These are phyloP conservation scores for Prunus fruticosa DNA, from an alignment of 306 rosid species.

Conservation along the genomic window DNA sequence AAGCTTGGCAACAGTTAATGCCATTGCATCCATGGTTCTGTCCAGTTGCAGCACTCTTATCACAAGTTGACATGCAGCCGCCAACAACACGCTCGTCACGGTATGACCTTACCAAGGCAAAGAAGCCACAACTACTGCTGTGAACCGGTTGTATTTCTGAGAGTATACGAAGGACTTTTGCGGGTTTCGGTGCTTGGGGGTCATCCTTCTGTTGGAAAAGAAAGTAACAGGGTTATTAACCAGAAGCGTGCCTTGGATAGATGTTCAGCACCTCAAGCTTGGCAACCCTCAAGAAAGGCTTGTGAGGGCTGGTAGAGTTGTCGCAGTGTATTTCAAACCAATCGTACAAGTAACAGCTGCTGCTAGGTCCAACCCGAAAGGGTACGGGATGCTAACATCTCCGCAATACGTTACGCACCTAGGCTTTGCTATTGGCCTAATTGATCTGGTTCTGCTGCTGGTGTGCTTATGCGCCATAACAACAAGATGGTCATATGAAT, in stretches of 20 bases:
- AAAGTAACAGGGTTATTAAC: constrained; percentile 22
- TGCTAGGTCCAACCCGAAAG: constrained; percentile 34
- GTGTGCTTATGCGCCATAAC: not conserved
- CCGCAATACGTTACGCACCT: constrained; percentile 17
- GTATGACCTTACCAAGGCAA: not conserved
- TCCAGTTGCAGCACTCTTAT: no score
- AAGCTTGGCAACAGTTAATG: constrained; percentile 1
- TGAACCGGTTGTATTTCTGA: not conserved
- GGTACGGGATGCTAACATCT: constrained; percentile 12
- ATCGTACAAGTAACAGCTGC: constrained; percentile 17
- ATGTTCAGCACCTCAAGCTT: constrained; percentile 6
- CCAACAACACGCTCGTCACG: no score
- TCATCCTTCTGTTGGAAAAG: not conserved
- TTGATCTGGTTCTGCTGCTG: not conserved
- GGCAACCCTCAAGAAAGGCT: constrained; percentile 7
- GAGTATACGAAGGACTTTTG: not conserved
- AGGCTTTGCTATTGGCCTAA: not conserved
- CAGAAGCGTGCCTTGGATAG: not conserved
- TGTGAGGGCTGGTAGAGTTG: not conserved
- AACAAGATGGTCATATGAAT: not conserved
- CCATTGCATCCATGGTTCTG: not conserved
- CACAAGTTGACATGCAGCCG: no score
- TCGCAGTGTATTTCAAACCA: constrained; percentile 43
- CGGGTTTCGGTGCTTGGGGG: no score
- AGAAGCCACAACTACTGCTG: constrained; percentile 13